phyloP scores from a whole-genome alignment of 2,329 filamentous ascomycete genomes.

The Calycina marina region DNA sequence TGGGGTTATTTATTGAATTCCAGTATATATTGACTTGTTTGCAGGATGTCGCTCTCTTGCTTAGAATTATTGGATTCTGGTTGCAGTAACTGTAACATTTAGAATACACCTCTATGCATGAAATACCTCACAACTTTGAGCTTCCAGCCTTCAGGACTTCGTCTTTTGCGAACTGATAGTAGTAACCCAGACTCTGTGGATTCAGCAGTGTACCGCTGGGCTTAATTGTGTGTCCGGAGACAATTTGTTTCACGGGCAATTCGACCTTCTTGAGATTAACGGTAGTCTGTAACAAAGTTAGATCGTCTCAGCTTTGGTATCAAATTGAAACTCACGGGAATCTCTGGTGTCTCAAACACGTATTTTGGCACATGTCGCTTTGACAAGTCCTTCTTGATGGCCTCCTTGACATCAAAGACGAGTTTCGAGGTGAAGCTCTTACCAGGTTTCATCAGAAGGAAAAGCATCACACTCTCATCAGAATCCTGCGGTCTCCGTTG shows the following conservation, averaged over 20 bases:
- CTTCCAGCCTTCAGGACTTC: no score
- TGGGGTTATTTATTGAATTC: no score
- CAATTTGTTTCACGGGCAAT: slow-evolving; percentile 70
- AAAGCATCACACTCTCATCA: slow-evolving; percentile 45
- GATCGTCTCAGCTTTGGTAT: no score
- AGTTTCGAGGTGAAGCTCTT: slow-evolving; percentile 37
- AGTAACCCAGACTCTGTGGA: slow-evolving; percentile 60
- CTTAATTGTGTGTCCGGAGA: slow-evolving; percentile 59
- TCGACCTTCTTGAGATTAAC: slow-evolving; percentile 81
- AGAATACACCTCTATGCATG: no score
- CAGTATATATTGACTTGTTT: no score
- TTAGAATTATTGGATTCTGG: no score
- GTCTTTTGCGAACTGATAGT: slow-evolving; percentile 63
- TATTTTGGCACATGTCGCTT: slow-evolving; percentile 65
- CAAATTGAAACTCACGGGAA: slow-evolving; percentile 44
- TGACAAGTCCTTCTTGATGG: slow-evolving; percentile 51
- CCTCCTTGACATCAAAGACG: slow-evolving; percentile 43
- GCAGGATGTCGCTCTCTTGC: no score
- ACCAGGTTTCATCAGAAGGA: slow-evolving; percentile 45
- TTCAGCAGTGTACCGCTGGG: slow-evolving; percentile 66
- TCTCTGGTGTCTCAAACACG: slow-evolving; percentile 67
- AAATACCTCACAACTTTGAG: no score
- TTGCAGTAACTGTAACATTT: no score
- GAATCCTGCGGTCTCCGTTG: slow-evolving; percentile 48
- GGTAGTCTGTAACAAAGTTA: no score